Evolutionary conservation across 257 asterid species (phyloP).

Genomic region (Anisodus acutangulus): DNA sequence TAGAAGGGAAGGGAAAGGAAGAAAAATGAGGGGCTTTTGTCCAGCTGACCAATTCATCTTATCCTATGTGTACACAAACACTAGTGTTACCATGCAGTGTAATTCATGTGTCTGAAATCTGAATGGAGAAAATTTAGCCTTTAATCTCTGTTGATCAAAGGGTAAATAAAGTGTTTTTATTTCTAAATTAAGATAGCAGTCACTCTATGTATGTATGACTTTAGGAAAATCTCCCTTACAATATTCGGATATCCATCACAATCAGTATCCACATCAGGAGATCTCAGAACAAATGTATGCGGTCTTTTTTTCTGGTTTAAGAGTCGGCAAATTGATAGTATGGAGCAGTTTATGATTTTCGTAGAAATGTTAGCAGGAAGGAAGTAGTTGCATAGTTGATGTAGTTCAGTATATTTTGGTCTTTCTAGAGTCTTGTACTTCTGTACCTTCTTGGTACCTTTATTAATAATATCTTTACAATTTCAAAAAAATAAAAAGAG

Average conservation of each 20-base stretch:
- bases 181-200: background rate
- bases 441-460: too few relatives aligned
- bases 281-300: background rate
- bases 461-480: too few relatives aligned
- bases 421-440: too few relatives aligned
- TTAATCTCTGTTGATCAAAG: background rate
- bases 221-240: background rate
- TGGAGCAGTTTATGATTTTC: too few relatives aligned
- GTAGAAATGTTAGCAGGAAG: too few relatives aligned
- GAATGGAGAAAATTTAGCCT: background rate
- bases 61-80: conserved; percentile 6
- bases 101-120: background rate
- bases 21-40: background rate
- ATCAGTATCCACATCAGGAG: background rate
- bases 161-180: background rate
- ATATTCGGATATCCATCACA: background rate
- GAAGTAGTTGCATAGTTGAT: too few relatives aligned
- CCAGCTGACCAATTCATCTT: background rate
- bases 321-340: too few relatives aligned
- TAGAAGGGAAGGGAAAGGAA: background rate
- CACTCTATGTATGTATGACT: conserved; percentile 3
- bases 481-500: too few relatives aligned
- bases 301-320: too few relatives aligned
- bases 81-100: background rate
- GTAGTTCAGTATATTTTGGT: too few relatives aligned